These are phyloP conservation scores for Protomyces macrosporus DNA, from an alignment of 1,139 yeast genomes.

Conservation along the genomic window DNA sequence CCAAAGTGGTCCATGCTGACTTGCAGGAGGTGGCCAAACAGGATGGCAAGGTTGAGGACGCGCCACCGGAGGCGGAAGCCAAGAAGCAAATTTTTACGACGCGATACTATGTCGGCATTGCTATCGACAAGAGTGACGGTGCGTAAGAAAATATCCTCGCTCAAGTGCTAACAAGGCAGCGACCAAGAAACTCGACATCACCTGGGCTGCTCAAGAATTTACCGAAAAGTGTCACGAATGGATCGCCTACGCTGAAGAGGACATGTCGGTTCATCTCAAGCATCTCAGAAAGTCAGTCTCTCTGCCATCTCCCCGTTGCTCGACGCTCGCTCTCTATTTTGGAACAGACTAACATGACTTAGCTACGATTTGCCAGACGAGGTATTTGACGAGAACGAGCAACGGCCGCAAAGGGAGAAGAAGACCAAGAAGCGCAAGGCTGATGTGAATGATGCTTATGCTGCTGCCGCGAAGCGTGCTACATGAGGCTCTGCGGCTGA, in stretches of 20 bases:
- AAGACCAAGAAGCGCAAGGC: constrained; percentile 24
- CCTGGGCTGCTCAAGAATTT: constrained; percentile 86
- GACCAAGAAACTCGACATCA: constrained; percentile 67
- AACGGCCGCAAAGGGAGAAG: constrained; percentile 37
- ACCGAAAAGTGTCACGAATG: constrained; percentile 71
- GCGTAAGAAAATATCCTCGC: not conserved
- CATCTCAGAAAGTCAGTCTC: constrained; percentile 57
- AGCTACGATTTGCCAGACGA: constrained; percentile 73
- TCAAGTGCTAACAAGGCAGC: constrained; percentile 28
- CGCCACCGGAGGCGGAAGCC: constrained; percentile 33
- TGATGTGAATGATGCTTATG: not conserved
- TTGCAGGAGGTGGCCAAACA: constrained; percentile 39
- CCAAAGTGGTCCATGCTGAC: constrained; percentile 45
- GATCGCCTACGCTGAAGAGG: constrained; percentile 56
- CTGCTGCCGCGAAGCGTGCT: not conserved
- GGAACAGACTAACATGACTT: not conserved
- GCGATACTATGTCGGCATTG: constrained; percentile 73
- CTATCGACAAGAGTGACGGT: constrained; percentile 49
- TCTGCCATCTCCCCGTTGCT: not conserved
- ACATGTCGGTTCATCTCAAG: constrained; percentile 58
- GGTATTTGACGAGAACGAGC: constrained; percentile 76
- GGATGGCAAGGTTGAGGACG: constrained; percentile 34
- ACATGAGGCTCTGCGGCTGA: not conserved
- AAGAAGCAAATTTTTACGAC: constrained; percentile 55
- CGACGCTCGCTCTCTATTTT: not conserved